Conservation (phyloP, 768 basidiomycete species). For the Rhodotorula kratochvilovae region DNA sequence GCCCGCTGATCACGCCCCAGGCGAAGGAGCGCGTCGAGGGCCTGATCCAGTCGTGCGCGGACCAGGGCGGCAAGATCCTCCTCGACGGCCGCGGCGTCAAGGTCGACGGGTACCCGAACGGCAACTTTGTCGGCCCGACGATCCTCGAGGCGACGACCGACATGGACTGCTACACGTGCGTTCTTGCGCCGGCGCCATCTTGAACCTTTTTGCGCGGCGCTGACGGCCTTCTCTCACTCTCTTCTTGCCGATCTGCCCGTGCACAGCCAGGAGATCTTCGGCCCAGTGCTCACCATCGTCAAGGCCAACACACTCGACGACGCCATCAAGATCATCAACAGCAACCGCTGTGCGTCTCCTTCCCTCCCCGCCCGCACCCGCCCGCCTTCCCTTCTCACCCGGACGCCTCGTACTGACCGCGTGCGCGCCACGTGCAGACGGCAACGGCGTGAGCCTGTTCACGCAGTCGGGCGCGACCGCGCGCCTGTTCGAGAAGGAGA, state of each 20-base stretch:
- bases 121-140: slow-evolving; percentile 93
- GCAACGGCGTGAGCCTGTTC: slow-evolving; percentile 92
- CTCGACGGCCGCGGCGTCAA: slow-evolving; percentile 73
- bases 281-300: slow-evolving; percentile 76
- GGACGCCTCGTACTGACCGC: too few relatives aligned
- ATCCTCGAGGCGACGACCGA: slow-evolving; percentile 73
- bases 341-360: slow-evolving; percentile 63
- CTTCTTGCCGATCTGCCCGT: too few relatives aligned
- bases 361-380: too few relatives aligned
- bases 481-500: slow-evolving; percentile 78
- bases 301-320: slow-evolving; percentile 80
- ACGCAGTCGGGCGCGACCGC: slow-evolving; percentile 94
- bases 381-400: too few relatives aligned
- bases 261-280: slow-evolving; percentile 85
- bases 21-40: slow-evolving; percentile 72
- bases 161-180: slow-evolving; percentile 83
- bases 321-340: slow-evolving; percentile 81
- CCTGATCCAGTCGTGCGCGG: slow-evolving; percentile 58
- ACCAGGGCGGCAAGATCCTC: slow-evolving; percentile 76
- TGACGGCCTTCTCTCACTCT: not conserved
- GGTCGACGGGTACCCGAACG: slow-evolving; percentile 67
- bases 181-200: not conserved
- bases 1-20: slow-evolving; percentile 60
- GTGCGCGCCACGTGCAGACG: slow-evolving; percentile 39
- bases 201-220: not conserved